Evolutionary conservation across 352 stramenopile genomes (phyloP).

Genomic region (Thraustotheca clavata): DNA sequence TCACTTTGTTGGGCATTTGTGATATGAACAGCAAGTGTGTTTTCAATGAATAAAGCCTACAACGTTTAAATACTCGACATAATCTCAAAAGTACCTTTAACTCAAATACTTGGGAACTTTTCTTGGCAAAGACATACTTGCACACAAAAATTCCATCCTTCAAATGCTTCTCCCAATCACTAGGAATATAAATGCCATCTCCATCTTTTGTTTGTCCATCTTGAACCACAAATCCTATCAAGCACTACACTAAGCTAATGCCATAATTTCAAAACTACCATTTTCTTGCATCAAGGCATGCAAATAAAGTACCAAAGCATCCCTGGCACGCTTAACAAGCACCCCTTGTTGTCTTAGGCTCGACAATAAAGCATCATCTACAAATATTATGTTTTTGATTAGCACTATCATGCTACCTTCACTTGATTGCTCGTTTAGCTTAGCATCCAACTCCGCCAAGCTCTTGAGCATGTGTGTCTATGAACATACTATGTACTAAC

Average conservation of each 20-base stretch:
- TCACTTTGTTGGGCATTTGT: conserved; percentile 54
- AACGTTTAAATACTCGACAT: background rate
- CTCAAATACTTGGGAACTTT: conserved; percentile 43
- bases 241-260: background rate
- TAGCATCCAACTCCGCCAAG: conserved; percentile 37
- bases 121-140: conserved; percentile 38
- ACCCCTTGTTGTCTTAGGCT: conserved; percentile 39
- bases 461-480: conserved; percentile 67
- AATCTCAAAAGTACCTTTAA: conserved; percentile 37
- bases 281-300: conserved; percentile 62
- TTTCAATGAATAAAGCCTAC: conserved; percentile 62
- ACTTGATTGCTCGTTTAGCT: background rate
- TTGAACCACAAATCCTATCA: conserved; percentile 2
- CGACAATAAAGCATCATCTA: conserved; percentile 34
- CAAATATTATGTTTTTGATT: conserved; percentile 23
- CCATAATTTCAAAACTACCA: conserved; percentile 28
- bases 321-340: conserved; percentile 36
- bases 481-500: background rate
- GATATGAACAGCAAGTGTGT: conserved; percentile 73
- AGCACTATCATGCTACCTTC: background rate
- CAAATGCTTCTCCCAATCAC: conserved; percentile 20
- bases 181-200: conserved; percentile 32
- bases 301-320: conserved; percentile 61
- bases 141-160: conserved; percentile 49
- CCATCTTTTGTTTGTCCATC: conserved; percentile 23